These are phyloP conservation scores for Striga asiatica DNA, from an alignment of 257 asterid genomes.

Conservation along the genomic window DNA sequence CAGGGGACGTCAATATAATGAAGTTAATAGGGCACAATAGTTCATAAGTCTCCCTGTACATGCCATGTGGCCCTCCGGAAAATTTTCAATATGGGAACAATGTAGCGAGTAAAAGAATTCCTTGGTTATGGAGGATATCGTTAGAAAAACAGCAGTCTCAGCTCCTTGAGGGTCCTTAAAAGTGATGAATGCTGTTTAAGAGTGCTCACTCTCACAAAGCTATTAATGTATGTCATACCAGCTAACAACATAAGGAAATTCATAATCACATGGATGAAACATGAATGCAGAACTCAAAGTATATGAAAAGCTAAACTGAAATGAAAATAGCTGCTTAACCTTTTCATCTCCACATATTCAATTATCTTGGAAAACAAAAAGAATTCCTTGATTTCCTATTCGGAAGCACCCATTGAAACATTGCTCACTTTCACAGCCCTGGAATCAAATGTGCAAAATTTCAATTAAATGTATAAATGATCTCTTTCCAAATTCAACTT, in stretches of 20 bases:
- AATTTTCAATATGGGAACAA: background rate
- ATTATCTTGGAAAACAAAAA: slow-evolving; percentile 64
- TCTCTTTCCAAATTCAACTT: background rate
- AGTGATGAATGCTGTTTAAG: slow-evolving; percentile 51
- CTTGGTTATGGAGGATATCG: slow-evolving; percentile 31
- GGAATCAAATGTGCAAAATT: slow-evolving; percentile 13
- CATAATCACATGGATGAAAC: no score
- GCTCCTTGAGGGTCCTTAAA: slow-evolving; percentile 54
- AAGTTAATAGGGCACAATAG: background rate
- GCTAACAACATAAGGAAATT: background rate
- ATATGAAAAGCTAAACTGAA: no score
- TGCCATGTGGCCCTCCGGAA: background rate
- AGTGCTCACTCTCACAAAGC: slow-evolving; percentile 45
- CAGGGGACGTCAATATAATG: background rate
- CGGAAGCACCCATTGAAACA: slow-evolving; percentile 51
- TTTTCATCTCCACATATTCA: slow-evolving; percentile 45
- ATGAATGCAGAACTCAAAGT: background rate
- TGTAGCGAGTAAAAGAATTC: background rate
- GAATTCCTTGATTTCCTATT: slow-evolving; percentile 58
- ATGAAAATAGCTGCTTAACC: no score
- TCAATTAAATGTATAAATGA: background rate
- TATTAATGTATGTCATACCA: slow-evolving; percentile 1
- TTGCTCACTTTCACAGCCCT: slow-evolving; percentile 64
- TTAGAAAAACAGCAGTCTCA: slow-evolving; percentile 56
- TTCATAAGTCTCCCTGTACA: background rate